A percentile compares a stretch with the other conserved stretches of the same genome.
phyloP scores from a whole-genome alignment of 306 rosid species.

The Dryas octopetala region DNA sequence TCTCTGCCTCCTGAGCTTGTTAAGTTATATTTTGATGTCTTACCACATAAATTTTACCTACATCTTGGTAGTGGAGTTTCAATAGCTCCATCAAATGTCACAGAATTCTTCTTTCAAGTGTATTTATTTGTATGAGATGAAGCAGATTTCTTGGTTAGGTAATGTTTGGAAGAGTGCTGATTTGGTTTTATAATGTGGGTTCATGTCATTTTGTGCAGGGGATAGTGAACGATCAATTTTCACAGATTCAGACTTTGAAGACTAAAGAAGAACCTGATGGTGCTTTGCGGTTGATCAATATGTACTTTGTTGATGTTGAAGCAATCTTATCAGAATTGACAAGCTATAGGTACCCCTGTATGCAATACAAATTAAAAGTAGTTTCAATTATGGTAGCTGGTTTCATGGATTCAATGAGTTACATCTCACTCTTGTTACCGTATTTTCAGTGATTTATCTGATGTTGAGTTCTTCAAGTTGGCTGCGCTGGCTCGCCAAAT shows the following conservation, averaged over 20 bases:
- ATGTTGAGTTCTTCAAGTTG: slow-evolving; percentile 35
- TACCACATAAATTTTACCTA: neutral
- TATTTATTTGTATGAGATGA: neutral
- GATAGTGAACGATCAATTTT: slow-evolving; percentile 45
- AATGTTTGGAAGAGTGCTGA: slow-evolving; percentile 11
- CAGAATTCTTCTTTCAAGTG: neutral
- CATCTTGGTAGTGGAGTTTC: neutral
- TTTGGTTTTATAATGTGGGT: slow-evolving; percentile 12
- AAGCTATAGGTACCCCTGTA: slow-evolving; percentile 32
- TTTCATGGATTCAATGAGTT: slow-evolving; percentile 6
- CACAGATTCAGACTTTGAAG: slow-evolving; percentile 24
- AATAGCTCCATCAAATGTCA: neutral
- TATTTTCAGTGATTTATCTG: slow-evolving; percentile 40
- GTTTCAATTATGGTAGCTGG: slow-evolving; percentile 18
- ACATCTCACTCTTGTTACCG: slow-evolving; percentile 11
- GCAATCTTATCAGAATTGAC: slow-evolving; percentile 42
- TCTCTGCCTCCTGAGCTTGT: neutral
- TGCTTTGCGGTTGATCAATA: slow-evolving; percentile 33
- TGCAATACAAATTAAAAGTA: slow-evolving; percentile 5
- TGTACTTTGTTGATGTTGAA: slow-evolving; percentile 44
- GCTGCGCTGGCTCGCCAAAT: slow-evolving; percentile 37
- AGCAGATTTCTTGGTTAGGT: neutral
- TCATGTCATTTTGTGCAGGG: slow-evolving; percentile 40
- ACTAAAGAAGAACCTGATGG: slow-evolving; percentile 28
- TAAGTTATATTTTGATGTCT: neutral